Conservation (phyloP, 495 filamentous ascomycete species). For the Hypoxylon rickii region DNA sequence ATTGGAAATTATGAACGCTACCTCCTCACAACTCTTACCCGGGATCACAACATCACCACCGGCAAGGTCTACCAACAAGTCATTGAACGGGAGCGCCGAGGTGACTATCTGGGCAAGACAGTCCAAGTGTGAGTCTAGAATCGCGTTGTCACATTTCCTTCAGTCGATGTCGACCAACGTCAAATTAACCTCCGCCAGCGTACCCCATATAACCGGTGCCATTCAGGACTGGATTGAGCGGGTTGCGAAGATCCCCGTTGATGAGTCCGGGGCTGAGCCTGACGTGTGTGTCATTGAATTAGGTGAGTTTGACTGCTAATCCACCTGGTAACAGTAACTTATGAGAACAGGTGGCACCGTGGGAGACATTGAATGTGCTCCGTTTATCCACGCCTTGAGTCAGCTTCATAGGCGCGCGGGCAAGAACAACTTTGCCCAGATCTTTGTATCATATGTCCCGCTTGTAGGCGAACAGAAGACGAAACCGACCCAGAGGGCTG, state of each 20-base stretch:
- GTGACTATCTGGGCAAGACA: conserved; percentile 88
- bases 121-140: conserved; percentile 76
- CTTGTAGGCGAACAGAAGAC: conserved; percentile 91
- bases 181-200: conserved; percentile 32
- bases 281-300: conserved; percentile 80
- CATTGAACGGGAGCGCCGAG: conserved; percentile 71
- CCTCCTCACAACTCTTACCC: conserved; percentile 63
- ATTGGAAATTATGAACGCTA: conserved; percentile 93
- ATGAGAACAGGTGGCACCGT: conserved; percentile 41
- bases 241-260: conserved; percentile 84
- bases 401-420: conserved; percentile 74
- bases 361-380: conserved; percentile 86
- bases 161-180: background rate
- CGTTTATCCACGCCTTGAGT: conserved; percentile 85
- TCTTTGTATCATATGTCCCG: conserved; percentile 81
- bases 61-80: conserved; percentile 94
- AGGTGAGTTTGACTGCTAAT: background rate
- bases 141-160: background rate
- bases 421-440: conserved; percentile 82
- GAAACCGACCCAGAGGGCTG: conserved; percentile 92
- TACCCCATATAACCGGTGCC: conserved; percentile 87
- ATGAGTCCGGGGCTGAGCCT: conserved; percentile 78
- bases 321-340: background rate
- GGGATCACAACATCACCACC: conserved; percentile 91
- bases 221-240: conserved; percentile 93